Conservation (phyloP, 768 basidiomycete genomes). For the Gyrodon lividus region DNA sequence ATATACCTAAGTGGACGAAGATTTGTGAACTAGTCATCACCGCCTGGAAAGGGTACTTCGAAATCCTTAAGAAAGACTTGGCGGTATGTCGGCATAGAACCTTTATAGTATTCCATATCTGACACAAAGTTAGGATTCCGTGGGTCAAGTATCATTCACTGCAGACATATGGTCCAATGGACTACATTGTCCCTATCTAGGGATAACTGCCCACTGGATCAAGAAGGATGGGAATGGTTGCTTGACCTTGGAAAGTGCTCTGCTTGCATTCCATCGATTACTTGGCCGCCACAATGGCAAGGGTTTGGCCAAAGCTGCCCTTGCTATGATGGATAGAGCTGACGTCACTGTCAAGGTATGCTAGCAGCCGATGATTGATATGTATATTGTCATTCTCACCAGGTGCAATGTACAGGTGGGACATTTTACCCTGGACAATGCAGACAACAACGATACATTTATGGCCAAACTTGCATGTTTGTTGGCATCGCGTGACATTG, state of each 20-base stretch:
- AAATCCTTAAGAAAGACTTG: conserved; percentile 20
- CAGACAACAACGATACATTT: conserved; percentile 15
- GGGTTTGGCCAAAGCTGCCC: not conserved
- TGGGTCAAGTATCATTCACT: conserved; percentile 24
- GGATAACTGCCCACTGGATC: conserved; percentile 33
- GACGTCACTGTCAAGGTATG: not conserved
- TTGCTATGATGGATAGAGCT: not conserved
- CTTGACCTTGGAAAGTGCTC: not conserved
- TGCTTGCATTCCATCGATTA: conserved; percentile 16
- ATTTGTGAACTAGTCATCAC: conserved; percentile 18
- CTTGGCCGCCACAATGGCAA: conserved; percentile 13
- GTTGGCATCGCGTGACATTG: not conserved
- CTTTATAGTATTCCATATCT: not conserved
- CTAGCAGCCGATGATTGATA: no score
- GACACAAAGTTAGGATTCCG: conserved; percentile 3
- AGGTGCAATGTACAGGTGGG: no score
- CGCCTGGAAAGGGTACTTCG: conserved; percentile 20
- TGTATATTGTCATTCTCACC: no score
- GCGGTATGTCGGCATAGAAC: conserved; percentile 14
- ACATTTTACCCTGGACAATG: conserved; percentile 9
- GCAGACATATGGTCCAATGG: conserved; percentile 35
- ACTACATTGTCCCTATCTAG: conserved; percentile 29
- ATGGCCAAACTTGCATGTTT: conserved; percentile 4
- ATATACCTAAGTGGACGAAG: conserved; percentile 26
- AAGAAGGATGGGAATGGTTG: not conserved